phyloP scores from a whole-genome alignment of 139 green algal species.

The Chlamydomonas sp. region DNA sequence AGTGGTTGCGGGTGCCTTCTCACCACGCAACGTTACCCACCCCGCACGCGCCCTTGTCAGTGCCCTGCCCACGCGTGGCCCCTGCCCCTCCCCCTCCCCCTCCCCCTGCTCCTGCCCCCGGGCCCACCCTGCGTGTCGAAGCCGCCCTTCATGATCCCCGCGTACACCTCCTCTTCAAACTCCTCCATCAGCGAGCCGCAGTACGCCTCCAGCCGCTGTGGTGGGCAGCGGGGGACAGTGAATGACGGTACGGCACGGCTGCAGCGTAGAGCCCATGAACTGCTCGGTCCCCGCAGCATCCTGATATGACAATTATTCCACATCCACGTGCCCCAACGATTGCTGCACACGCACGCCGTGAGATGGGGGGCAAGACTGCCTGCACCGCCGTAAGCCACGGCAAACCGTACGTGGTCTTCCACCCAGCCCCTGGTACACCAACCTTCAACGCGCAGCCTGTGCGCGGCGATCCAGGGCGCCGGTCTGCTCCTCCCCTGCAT shows the following conservation, averaged over 20 bases:
- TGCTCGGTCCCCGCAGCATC: background rate
- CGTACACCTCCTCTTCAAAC: constrained; percentile 71
- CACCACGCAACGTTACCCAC: background rate
- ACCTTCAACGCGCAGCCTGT: too few species aligned
- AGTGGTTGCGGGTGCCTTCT: background rate
- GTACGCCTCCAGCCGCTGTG: constrained; percentile 57
- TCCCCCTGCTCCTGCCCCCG: too few species aligned
- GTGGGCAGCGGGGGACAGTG: background rate
- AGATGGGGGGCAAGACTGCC: too few species aligned
- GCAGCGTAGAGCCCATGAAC: background rate
- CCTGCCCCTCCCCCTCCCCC: background rate
- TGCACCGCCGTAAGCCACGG: too few species aligned
- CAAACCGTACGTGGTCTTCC: too few species aligned
- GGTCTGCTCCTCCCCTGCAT: too few species aligned
- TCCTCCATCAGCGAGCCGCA: constrained; percentile 69
- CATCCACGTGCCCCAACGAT: too few species aligned
- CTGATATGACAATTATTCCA: background rate
- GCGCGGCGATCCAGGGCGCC: too few species aligned
- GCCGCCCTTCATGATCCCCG: constrained; percentile 47
- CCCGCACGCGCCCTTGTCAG: too few species aligned
- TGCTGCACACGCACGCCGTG: too few species aligned
- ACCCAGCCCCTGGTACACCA: too few species aligned
- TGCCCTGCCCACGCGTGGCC: background rate
- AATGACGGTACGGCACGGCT: background rate
- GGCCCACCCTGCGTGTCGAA: constrained; percentile 33